Base-by-base conservation (phyloP, 2,329 filamentous ascomycete species). In the Venturia oleaginea region DNA sequence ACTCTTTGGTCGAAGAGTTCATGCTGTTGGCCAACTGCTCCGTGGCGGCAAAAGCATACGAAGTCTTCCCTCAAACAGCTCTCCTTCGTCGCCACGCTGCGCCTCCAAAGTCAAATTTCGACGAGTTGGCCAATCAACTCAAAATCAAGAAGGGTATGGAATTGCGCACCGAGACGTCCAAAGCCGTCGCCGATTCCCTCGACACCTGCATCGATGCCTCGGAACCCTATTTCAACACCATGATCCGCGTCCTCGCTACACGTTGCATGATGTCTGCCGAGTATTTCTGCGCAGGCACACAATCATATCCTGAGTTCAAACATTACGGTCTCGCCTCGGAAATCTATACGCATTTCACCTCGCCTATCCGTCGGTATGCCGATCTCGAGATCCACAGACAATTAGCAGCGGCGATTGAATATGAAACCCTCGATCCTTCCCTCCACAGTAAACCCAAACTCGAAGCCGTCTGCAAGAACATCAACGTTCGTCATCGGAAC, bases 191-290 rank as follows among this genome's bases (percentile, higher is more conserved):
- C 62, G 91, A 95, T 75, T 96, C 91, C 22, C 84, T 99, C 0
- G 94, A 99, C 76, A 80, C 78, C 40, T 99, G 94, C 74, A 82
- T 88, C 59, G 92, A 97, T 72, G 77, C 86, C 0, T 74, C 80
- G 11, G 90, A 97, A 71, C 91, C 93, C 34, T 99, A 97, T 80
- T 97, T 99, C 84, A 99, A 99, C 82, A 99, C 93, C 2, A 86
- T 99, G 30, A 88, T 99, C 70, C 91, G 94, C 73, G 96, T 99
- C 77, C 90, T 99, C 80, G 94, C 94, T 11, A 99, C 94, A 10
- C 88, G 94, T 27, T 99, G 94, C 83, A 99, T 99, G 94, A 96
- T 96, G 82, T 94, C 91, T 63, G 94, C 94, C 67, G 94, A 99
- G 77, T 99, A 99, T 78, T 99, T 99, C 78, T 94, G 90, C 78